Percentiles rank a stretch among this genome's conserved stretches.
Conservation (phyloP, 2,329 filamentous ascomycete genomes). For the Aspergillus tamarii region DNA sequence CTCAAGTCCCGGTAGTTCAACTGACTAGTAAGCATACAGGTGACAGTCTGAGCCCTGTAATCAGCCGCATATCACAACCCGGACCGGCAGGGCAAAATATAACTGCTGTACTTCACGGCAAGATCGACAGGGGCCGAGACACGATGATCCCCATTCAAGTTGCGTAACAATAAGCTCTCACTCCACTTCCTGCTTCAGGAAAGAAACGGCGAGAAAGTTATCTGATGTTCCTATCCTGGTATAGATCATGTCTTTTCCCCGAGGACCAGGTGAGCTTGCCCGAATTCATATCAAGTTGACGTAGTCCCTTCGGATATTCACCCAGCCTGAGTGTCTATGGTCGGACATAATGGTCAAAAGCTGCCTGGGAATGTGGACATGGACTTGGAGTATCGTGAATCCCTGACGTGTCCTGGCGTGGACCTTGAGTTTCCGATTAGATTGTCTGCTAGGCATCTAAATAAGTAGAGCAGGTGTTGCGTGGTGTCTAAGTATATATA, state of each 20-base stretch:
- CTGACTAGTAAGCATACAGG: not conserved
- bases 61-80: not conserved
- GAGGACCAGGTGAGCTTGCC: too few relatives aligned
- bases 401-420: not conserved
- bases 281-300: not conserved
- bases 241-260: not conserved
- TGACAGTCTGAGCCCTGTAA: not conserved
- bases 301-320: not conserved
- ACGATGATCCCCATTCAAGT: not conserved
- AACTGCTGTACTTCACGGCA: not conserved
- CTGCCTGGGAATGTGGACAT: not conserved
- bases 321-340: not conserved
- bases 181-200: not conserved
- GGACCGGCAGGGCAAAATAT: not conserved
- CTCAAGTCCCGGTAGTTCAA: not conserved
- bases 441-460: not conserved
- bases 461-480: not conserved
- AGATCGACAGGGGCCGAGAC: not conserved
- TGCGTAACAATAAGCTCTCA: not conserved
- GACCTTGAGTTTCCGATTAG: not conserved
- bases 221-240: not conserved
- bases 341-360: not conserved
- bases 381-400: not conserved
- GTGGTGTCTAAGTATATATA: not conserved
- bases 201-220: not conserved